Evolutionary conservation across 2,329 filamentous ascomycete genomes (phyloP), one percentile per base, ranked within the genome.

Genomic region (Monilinia fructigena): DNA sequence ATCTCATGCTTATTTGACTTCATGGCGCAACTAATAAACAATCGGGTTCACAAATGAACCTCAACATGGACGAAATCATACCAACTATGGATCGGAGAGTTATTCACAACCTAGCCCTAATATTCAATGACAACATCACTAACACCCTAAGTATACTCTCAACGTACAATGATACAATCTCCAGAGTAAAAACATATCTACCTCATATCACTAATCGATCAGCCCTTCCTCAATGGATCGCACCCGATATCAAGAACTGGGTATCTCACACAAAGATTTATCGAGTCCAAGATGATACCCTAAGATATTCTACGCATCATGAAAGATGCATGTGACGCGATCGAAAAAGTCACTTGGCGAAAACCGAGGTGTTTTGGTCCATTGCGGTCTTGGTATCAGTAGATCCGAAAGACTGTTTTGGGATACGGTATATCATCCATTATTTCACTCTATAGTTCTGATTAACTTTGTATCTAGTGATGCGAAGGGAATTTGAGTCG

Each of bases 1-100:
- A 35, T 35, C 31, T 35, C 1, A 7, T 35, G 31, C 31, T 35
- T 35, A 35, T 35, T 35, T 7, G 31, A 2, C 42, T 6, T n/a
- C 2, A 50, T 60, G 56, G 12, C 28, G 20, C 45, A 60, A 26
- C n/a, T 38, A 18, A 48, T 23, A 48, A 50, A 60, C 20, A 23
- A 35, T 38, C 42, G 20, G 28, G 14, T 35, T 18, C 56, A 60
- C 8, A 11, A n/a, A 7, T 12, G 20, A 60, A 48, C 3, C 31
- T 48, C 3, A 60, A 60, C 4, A 60, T 60, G 56, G 28, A 60
- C 12, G 42, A 60, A 23, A 48, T 60, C 8, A 28, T 48, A 4
- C 56, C 2, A 48, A 38, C 14, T 60, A 18, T 60, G 42, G 56
- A 48, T 60, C 28, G 56, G 56, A 60, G 56, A 60, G 56, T 60